Evolutionary conservation across 352 stramenopile genomes (phyloP), one percentile per base, ranked within the genome.

Genomic region (Pelagophyceae sp.): DNA sequence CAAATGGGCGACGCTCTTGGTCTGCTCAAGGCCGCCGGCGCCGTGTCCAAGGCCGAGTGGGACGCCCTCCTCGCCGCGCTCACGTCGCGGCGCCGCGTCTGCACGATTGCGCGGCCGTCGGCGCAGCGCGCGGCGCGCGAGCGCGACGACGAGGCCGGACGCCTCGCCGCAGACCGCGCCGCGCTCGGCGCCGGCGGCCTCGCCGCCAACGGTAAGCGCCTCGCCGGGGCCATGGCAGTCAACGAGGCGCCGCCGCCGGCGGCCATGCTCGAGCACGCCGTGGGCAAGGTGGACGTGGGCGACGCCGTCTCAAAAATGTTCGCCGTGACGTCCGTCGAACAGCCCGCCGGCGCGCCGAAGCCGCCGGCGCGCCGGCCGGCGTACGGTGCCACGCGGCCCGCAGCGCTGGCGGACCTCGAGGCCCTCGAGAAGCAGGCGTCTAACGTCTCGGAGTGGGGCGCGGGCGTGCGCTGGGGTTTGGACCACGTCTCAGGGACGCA

Each of bases 401-500:
- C 63, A 20, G 77, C 74, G 50, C 80, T 76, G 0, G n/a, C 79
- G 1, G 61, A 67, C 25, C 75, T 83, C 38, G 75, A 80, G 69
- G 71, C 75, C 38, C 27, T 38, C 82, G 25, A 75, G 33, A 0
- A 32, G 45, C 45, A 45, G 20, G 23, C 72, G n/a, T 75, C 60
- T 40, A n/a, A n/a, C n/a, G n/a, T n/a, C n/a, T 33, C 11, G 15
- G 65, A 58, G 65, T 38, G 6, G 32, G 6, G 37, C 6, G 60
- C 31, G 29, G 31, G 65, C 33, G 72, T 76, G 37, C 81, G 80
- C 15, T 74, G 67, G 67, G 1, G 17, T 23, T 15, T 50, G 15
- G 67, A 74, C 51, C 54, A 80, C 79, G 81, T 80, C n/a, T 79
- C 80, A 50, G 75, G 81, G 1, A 84, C 78, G 67, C 79, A 83